These are phyloP conservation scores for Fusarium beomiforme DNA, from an alignment of 2,329 filamentous ascomycete species.

Conservation along the genomic window DNA sequence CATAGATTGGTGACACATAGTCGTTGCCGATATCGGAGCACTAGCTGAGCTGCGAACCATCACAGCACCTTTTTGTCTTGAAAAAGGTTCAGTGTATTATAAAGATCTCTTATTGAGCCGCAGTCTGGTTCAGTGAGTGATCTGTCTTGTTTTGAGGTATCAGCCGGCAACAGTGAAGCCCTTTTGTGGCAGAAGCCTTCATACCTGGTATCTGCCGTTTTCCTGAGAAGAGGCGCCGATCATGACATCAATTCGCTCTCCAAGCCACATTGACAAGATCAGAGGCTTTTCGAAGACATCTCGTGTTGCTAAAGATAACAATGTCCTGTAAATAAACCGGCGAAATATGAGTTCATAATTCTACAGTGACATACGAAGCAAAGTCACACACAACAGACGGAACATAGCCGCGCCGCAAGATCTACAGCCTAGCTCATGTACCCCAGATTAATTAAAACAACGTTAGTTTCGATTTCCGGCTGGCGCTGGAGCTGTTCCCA, in stretches of 20 bases:
- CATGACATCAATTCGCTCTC: conserved; percentile 7
- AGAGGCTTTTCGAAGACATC: background rate
- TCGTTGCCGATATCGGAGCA: conserved; percentile 14
- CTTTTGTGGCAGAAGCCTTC: conserved; percentile 21
- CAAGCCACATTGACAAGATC: background rate
- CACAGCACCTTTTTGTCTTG: background rate
- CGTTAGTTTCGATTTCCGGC: conserved; percentile 27
- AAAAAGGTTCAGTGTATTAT: background rate
- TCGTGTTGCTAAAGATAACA: background rate
- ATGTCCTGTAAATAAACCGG: background rate
- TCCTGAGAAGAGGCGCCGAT: conserved; percentile 4
- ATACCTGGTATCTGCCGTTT: conserved; percentile 3
- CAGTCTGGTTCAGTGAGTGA: background rate
- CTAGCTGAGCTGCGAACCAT: background rate
- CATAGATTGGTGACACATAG: background rate
- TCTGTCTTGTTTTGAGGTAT: background rate
- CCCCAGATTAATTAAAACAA: conserved; percentile 39
- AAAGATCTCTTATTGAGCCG: background rate
- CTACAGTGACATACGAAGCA: background rate
- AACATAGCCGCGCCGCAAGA: conserved; percentile 12
- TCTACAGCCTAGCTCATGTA: conserved; percentile 40
- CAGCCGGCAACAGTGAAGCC: background rate
- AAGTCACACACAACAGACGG: background rate
- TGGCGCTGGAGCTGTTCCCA: conserved; percentile 39
- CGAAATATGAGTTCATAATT: background rate